Percentiles rank a stretch among this genome's conserved stretches.
Conservation (phyloP, 371 early-diverging fungal genomes). For the Neoconidiobolus thromboides region DNA sequence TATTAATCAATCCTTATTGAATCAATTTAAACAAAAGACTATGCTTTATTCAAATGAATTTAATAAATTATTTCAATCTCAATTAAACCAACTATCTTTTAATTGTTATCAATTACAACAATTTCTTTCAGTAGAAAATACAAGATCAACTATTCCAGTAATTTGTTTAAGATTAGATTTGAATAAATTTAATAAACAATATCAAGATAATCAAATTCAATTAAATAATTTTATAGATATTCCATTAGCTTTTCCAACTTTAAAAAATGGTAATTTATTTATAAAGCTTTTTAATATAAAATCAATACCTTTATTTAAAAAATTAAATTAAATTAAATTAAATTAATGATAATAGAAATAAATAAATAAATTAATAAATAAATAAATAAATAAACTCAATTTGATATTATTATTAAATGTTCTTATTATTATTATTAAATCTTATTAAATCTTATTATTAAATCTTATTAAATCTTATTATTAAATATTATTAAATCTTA, state of each 20-base stretch:
- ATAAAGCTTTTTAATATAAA: neutral
- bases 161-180: neutral
- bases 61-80: neutral
- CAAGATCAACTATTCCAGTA: neutral
- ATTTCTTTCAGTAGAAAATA: neutral
- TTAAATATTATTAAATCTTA: too few species aligned
- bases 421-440: too few species aligned
- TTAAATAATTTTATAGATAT: neutral
- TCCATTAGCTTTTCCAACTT: constrained; percentile 1
- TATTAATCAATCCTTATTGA: neutral
- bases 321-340: too few species aligned
- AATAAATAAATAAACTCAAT: too few species aligned
- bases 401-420: too few species aligned
- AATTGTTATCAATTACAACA: neutral
- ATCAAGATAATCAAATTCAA: neutral
- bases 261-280: neutral
- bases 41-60: neutral
- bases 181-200: neutral
- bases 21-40: neutral
- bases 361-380: too few species aligned
- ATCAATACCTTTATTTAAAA: neutral
- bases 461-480: too few species aligned
- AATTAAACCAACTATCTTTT: neutral
- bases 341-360: too few species aligned
- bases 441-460: too few species aligned